Evolutionary conservation across 805 yeast species (phyloP).

Genomic region (Priceomyces medius): DNA sequence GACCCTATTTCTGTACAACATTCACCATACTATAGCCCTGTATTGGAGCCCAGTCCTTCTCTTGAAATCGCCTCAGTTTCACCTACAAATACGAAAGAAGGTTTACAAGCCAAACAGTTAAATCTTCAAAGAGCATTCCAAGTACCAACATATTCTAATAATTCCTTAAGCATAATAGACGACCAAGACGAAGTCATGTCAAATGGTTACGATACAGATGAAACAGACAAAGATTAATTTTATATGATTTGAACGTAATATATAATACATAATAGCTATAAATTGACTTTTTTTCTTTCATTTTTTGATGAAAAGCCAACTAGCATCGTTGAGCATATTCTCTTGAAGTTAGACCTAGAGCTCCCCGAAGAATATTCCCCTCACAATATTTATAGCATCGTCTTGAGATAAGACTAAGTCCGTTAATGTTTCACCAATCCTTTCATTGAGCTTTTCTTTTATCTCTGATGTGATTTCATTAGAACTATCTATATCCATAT

Average conservation of each 20-base stretch:
- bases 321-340: too few relatives aligned
- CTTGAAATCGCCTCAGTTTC: background rate
- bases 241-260: constrained; percentile 1
- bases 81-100: background rate
- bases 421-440: constrained; percentile 63
- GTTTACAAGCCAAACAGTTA: background rate
- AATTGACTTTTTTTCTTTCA: too few relatives aligned
- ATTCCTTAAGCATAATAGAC: background rate
- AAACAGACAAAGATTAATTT: constrained; percentile 1
- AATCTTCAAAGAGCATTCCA: background rate
- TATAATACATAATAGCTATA: constrained; percentile 6
- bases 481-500: constrained; percentile 24
- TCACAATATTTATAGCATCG: constrained; percentile 50
- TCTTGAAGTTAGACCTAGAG: constrained; percentile 16
- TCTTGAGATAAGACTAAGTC: constrained; percentile 46
- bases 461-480: constrained; percentile 15
- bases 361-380: constrained; percentile 77
- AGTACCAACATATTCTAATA: background rate
- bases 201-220: constrained; percentile 1
- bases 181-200: constrained; percentile 2
- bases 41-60: background rate
- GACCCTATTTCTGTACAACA: constrained; percentile 31
- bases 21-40: constrained; percentile 33
- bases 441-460: constrained; percentile 45
- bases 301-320: too few relatives aligned